A percentile compares a stretch with the other conserved stretches of the same genome.
Evolutionary conservation across 805 yeast genomes (phyloP).

Genomic region (Metschnikowia borealis): DNA sequence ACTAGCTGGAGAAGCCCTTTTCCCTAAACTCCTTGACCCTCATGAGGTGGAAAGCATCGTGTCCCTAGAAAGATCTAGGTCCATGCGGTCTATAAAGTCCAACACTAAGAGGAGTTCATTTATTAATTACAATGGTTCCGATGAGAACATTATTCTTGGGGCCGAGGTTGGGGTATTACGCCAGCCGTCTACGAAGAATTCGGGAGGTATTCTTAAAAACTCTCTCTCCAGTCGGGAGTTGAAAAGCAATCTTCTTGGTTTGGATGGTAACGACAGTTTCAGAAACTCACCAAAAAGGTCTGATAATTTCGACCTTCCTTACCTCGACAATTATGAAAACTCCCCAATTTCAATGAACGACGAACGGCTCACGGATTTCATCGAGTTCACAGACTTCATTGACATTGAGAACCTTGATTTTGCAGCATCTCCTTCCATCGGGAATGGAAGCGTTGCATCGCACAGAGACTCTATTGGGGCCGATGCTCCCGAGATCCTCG

Average conservation of each 20-base stretch:
- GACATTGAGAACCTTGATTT: slow-evolving; percentile 37
- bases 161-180: slow-evolving; percentile 16
- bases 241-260: slow-evolving; percentile 10
- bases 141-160: slow-evolving; percentile 36
- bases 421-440: slow-evolving; percentile 7
- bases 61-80: slow-evolving; percentile 61
- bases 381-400: slow-evolving; percentile 40
- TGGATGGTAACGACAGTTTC: slow-evolving; percentile 9
- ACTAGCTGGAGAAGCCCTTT: slow-evolving; percentile 49
- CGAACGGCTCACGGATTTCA: slow-evolving; percentile 26
- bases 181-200: slow-evolving; percentile 24
- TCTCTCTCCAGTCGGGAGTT: slow-evolving; percentile 23
- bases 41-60: slow-evolving; percentile 74
- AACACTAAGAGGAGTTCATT: slow-evolving; percentile 33
- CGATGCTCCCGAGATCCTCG: neutral
- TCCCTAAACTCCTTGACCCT: slow-evolving; percentile 64
- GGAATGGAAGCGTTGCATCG: neutral
- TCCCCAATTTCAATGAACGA: slow-evolving; percentile 6
- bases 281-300: neutral
- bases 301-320: neutral
- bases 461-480: neutral
- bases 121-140: slow-evolving; percentile 38
- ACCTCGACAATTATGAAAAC: neutral
- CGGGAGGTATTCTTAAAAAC: slow-evolving; percentile 39
- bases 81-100: slow-evolving; percentile 50